These are phyloP conservation scores for Aspergillus fijiensis DNA, from an alignment of 2,329 filamentous ascomycete species.

Conservation along the genomic window DNA sequence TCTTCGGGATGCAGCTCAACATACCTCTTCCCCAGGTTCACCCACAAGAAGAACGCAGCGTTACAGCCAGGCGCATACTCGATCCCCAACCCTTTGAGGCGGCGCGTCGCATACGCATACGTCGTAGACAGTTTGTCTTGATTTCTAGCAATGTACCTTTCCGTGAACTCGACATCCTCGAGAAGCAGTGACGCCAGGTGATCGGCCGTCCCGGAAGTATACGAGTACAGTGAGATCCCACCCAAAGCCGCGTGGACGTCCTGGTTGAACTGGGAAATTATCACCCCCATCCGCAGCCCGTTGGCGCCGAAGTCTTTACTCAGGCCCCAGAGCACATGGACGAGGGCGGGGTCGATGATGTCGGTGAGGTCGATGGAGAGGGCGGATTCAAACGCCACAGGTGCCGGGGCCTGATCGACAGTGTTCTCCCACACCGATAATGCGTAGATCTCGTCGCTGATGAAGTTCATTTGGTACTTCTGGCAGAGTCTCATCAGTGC, in stretches of 20 bases:
- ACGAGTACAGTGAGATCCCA: slow-evolving; percentile 48
- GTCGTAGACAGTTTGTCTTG: slow-evolving; percentile 40
- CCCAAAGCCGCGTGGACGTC: slow-evolving; percentile 41
- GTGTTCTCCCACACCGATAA: slow-evolving; percentile 52
- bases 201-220: slow-evolving; percentile 47
- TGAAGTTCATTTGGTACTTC: slow-evolving; percentile 52
- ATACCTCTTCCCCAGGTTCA: slow-evolving; percentile 47
- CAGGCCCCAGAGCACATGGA: slow-evolving; percentile 54
- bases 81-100: slow-evolving; percentile 45
- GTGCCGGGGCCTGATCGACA: slow-evolving; percentile 23
- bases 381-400: slow-evolving; percentile 47
- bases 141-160: slow-evolving; percentile 49
- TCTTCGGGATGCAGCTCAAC: slow-evolving; percentile 6
- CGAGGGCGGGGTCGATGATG: slow-evolving; percentile 49
- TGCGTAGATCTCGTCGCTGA: slow-evolving; percentile 62
- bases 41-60: slow-evolving; percentile 59
- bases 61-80: slow-evolving; percentile 51
- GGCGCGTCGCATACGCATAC: slow-evolving; percentile 41
- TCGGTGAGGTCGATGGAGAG: slow-evolving; percentile 46
- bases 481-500: slow-evolving; percentile 52
- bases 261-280: slow-evolving; percentile 51
- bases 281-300: slow-evolving; percentile 53
- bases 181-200: slow-evolving; percentile 42
- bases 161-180: slow-evolving; percentile 46
- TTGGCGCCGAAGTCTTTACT: slow-evolving; percentile 58